A percentile compares a stretch with the other conserved stretches of the same genome.
phyloP scores from a whole-genome alignment of 441 rosid genomes.

The Gossypium schwendimanii region DNA sequence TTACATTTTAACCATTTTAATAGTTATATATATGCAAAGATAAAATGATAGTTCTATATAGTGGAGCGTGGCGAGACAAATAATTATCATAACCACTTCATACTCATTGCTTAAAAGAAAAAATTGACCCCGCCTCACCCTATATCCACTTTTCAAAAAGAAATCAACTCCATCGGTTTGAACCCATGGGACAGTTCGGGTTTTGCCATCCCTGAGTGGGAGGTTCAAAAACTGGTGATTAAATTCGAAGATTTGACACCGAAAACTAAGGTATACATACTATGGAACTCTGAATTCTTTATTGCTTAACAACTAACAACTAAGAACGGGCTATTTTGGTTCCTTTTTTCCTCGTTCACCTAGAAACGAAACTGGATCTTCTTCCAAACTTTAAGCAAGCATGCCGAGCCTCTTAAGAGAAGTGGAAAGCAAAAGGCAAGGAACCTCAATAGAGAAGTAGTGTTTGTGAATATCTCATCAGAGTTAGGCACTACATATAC shows the following conservation, averaged over 20 bases:
- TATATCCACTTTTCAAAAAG: too few relatives aligned
- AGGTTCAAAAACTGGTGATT: neutral
- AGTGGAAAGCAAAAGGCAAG: neutral
- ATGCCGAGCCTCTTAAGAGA: neutral
- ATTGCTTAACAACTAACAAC: neutral
- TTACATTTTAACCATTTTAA: too few relatives aligned
- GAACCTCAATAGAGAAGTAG: neutral
- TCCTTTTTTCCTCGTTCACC: neutral
- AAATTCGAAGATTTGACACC: neutral
- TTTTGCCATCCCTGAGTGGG: neutral
- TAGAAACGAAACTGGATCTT: neutral
- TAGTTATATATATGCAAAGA: too few relatives aligned
- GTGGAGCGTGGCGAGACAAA: too few relatives aligned
- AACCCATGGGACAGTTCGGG: too few relatives aligned
- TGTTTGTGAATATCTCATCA: neutral
- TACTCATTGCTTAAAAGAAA: too few relatives aligned
- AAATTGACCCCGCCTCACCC: too few relatives aligned
- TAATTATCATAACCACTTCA: too few relatives aligned
- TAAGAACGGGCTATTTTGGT: neutral
- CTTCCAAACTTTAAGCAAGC: neutral
- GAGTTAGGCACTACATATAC: neutral
- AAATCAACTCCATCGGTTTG: too few relatives aligned
- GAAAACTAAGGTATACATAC: neutral
- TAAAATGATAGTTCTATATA: too few relatives aligned
- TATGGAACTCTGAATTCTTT: neutral